phyloP scores from a whole-genome alignment of 1,284 basidiomycete species.

The Ganoderma leucocontextum region DNA sequence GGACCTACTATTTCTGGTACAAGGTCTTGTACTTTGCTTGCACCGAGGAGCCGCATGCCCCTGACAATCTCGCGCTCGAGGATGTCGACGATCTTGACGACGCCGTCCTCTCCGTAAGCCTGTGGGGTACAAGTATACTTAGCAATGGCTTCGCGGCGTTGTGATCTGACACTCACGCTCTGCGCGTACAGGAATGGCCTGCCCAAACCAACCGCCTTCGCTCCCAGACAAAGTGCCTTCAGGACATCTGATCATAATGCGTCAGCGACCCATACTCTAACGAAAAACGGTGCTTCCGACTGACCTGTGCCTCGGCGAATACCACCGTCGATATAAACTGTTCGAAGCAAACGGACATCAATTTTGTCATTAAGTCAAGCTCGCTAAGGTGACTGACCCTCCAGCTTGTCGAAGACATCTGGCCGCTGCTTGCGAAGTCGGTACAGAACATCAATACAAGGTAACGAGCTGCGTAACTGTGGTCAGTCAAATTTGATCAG shows the following conservation, averaged over 20 bases:
- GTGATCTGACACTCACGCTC: slow-evolving; percentile 58
- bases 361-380: slow-evolving; percentile 2
- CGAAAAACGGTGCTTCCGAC: slow-evolving; percentile 22
- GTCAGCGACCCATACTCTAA: slow-evolving; percentile 4
- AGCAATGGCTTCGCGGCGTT: neutral
- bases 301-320: slow-evolving; percentile 82
- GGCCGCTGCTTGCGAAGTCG: slow-evolving; percentile 76
- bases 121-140: slow-evolving; percentile 36
- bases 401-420: slow-evolving; percentile 75
- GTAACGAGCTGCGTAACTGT: slow-evolving; percentile 58
- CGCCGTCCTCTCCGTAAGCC: slow-evolving; percentile 88
- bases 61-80: slow-evolving; percentile 84
- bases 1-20: slow-evolving; percentile 78
- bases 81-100: slow-evolving; percentile 77
- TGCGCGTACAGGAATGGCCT: slow-evolving; percentile 93
- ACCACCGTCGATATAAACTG: slow-evolving; percentile 92
- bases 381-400: slow-evolving; percentile 52
- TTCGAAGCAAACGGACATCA: slow-evolving; percentile 2
- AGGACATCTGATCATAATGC: slow-evolving; percentile 67
- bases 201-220: slow-evolving; percentile 89
- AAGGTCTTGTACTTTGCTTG: slow-evolving; percentile 73
- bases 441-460: slow-evolving; percentile 81
- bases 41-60: slow-evolving; percentile 84
- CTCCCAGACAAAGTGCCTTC: slow-evolving; percentile 92
- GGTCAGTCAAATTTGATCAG: slow-evolving; percentile 4